Percentiles rank a stretch among this genome's conserved stretches.
These are phyloP conservation scores for Asterochloris sp. DNA, from an alignment of 139 green algal species.

Conservation along the genomic window DNA sequence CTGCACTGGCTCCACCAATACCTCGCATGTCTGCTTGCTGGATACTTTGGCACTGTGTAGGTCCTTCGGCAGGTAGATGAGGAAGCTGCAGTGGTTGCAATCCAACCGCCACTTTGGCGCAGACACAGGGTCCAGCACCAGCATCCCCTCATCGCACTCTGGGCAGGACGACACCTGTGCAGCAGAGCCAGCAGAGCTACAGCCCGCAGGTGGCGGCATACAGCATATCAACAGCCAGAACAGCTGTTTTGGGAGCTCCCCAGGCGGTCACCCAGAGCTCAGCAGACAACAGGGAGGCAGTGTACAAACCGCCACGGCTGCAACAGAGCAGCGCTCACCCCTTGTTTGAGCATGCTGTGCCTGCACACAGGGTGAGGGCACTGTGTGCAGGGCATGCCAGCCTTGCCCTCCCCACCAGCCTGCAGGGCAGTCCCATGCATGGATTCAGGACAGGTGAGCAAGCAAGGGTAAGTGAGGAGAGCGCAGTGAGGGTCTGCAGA, in stretches of 20 bases:
- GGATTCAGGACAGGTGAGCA: neutral
- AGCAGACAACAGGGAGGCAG: too few relatives aligned
- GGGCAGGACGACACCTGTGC: constrained; percentile 49
- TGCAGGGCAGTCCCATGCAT: neutral
- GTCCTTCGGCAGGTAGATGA: constrained; percentile 75
- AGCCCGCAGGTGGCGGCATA: too few relatives aligned
- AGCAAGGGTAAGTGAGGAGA: neutral
- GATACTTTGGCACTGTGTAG: constrained; percentile 59
- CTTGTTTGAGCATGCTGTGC: constrained; percentile 42
- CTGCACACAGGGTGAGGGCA: constrained; percentile 76
- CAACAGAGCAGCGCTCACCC: neutral
- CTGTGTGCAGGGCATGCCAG: constrained; percentile 77
- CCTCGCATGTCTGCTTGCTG: constrained; percentile 47
- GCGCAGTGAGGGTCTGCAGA: neutral
- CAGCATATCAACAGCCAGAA: too few relatives aligned
- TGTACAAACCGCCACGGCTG: too few relatives aligned
- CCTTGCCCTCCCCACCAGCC: constrained; percentile 29
- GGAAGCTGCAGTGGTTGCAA: constrained; percentile 80
- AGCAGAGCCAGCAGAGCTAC: too few relatives aligned
- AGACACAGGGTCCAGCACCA: constrained; percentile 81
- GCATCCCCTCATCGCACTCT: constrained; percentile 50
- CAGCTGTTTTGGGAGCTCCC: too few relatives aligned
- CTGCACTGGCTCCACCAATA: constrained; percentile 15
- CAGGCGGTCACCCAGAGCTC: too few relatives aligned
- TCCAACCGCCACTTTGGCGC: constrained; percentile 75